phyloP scores from a whole-genome alignment of 2,329 filamentous ascomycete species.

The Sordariomycetes sp. region DNA sequence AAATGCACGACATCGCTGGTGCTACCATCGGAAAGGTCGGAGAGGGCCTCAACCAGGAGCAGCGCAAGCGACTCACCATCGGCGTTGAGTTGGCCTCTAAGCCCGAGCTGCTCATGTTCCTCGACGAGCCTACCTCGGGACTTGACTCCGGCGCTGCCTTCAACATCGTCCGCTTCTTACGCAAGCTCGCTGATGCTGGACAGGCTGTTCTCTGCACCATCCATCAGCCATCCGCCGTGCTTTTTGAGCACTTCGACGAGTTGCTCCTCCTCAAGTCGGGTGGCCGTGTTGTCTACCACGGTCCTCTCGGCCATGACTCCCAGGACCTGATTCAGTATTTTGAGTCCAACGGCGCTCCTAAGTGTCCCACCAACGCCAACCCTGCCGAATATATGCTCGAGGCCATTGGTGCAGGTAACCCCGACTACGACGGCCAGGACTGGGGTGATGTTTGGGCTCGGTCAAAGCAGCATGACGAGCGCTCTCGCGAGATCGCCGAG shows the following conservation, averaged over 20 bases:
- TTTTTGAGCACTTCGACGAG: constrained; percentile 48
- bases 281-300: constrained; percentile 44
- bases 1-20: constrained; percentile 58
- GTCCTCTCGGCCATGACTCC: constrained; percentile 41
- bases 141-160: constrained; percentile 47
- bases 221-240: constrained; percentile 43
- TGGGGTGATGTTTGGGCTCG: constrained; percentile 53
- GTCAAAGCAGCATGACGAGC: constrained; percentile 36
- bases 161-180: constrained; percentile 49
- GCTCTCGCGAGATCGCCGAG: constrained; percentile 39
- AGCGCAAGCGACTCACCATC: constrained; percentile 45
- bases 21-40: constrained; percentile 53
- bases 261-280: constrained; percentile 44
- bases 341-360: constrained; percentile 34
- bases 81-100: constrained; percentile 45
- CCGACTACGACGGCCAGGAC: constrained; percentile 49
- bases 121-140: constrained; percentile 50
- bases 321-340: constrained; percentile 41
- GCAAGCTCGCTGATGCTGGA: constrained; percentile 47
- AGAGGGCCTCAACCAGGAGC: constrained; percentile 51
- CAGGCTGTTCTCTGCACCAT: constrained; percentile 51
- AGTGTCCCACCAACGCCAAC: constrained; percentile 38
- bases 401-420: constrained; percentile 52
- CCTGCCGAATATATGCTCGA: constrained; percentile 49
- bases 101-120: constrained; percentile 48